Evolutionary conservation across 2,329 filamentous ascomycete genomes (phyloP), one percentile per base, ranked within the genome.

Genomic region (Phymatotrichopsis omnivora): DNA sequence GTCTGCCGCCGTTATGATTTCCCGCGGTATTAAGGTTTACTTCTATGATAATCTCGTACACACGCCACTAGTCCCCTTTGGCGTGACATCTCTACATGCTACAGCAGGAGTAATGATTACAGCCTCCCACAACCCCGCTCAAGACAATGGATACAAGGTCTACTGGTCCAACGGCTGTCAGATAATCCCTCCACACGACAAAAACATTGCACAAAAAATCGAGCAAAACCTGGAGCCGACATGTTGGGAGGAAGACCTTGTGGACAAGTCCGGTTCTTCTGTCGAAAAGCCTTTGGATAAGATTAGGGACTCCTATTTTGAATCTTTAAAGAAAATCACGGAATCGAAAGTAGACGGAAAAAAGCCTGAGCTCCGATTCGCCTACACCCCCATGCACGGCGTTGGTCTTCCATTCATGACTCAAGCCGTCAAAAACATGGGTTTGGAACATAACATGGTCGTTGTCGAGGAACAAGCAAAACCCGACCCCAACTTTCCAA

Each of bases 111-210:
- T 80, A 23, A 80, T 80, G 75, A 69, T 80, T 28, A 80, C 76
- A 11, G 76, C 76, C 24, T 78, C 74, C 56, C 54, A 59, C 51
- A 80, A 80, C 54, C 75, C 76, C 11, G 71, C 74, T 34, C 65
- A 71, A 54, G 75, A 80, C 58, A 80, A 80, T 57, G 76, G 76
- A 16, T 80, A 80, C 63, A 80, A 80, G 62, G 76, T 80, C 59
- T 80, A 80, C 62, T 78, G 73, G 65, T 66, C 65, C 12, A 79
- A 78, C 57, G 76, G 75, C 2, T 76, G 74, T 56, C 76, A 80
- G 58, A 80, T 80, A 53, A 77, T 79, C 42, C 69, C 74, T 7
- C 76, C 76, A 3, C 70, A 74, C 51, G 76, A 80, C 53, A 63
- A 58, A 16, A 70, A 72, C 23, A 80, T 80, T 44, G 71, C 74